phyloP scores from a whole-genome alignment of 352 stramenopile genomes.

The Bremia lactucae region DNA sequence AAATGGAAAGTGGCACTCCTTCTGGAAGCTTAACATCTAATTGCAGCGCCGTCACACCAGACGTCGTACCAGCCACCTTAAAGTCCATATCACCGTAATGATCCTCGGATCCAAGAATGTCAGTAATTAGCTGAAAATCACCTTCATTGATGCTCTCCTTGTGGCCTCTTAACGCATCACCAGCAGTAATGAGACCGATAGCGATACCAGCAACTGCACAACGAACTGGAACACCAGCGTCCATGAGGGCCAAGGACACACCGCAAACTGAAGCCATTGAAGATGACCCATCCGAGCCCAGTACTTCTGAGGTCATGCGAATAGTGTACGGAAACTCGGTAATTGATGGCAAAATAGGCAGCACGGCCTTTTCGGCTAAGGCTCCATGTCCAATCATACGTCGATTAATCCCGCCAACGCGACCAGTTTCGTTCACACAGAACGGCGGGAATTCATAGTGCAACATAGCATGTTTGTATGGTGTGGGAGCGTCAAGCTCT shows the following conservation, averaged over 20 bases:
- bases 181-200: slow-evolving; percentile 83
- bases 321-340: slow-evolving; percentile 94
- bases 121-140: slow-evolving; percentile 89
- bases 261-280: slow-evolving; percentile 96
- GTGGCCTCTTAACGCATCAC: slow-evolving; percentile 41
- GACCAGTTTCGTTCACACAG: slow-evolving; percentile 92
- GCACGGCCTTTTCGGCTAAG: slow-evolving; percentile 92
- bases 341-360: slow-evolving; percentile 86
- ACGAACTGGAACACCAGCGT: slow-evolving; percentile 93
- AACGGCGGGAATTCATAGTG: slow-evolving; percentile 98
- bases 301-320: slow-evolving; percentile 93
- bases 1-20: slow-evolving; percentile 72
- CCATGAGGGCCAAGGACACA: slow-evolving; percentile 93
- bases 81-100: slow-evolving; percentile 98
- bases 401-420: slow-evolving; percentile 72
- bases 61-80: slow-evolving; percentile 89
- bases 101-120: slow-evolving; percentile 96
- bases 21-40: slow-evolving; percentile 93
- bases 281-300: slow-evolving; percentile 89
- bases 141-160: slow-evolving; percentile 44
- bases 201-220: slow-evolving; percentile 91
- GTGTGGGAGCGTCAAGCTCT: slow-evolving; percentile 21
- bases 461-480: slow-evolving; percentile 86
- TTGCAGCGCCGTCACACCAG: slow-evolving; percentile 92
- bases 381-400: slow-evolving; percentile 95